Evolutionary conservation across 2,329 filamentous ascomycete genomes (phyloP).

Genomic region (Leptoxyphium fumago): DNA sequence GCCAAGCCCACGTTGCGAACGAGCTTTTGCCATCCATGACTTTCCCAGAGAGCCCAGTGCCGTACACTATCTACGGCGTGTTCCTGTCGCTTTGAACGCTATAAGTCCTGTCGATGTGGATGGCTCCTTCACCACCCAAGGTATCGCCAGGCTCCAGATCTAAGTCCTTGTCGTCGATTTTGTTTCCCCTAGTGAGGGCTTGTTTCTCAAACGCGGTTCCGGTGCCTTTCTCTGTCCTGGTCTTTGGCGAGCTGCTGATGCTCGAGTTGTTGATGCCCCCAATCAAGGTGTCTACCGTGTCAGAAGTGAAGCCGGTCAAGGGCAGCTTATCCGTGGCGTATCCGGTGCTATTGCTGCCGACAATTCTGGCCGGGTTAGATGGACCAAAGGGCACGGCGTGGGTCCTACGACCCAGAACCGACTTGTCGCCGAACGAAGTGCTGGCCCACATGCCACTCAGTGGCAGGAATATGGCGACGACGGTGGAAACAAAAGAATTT

Average conservation of each 20-base stretch:
- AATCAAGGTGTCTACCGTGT: constrained; percentile 10
- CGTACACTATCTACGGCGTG: too few relatives aligned
- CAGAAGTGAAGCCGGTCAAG: constrained; percentile 3
- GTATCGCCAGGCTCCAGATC: constrained; percentile 9
- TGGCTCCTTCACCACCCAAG: constrained; percentile 2
- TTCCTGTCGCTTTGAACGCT: constrained; percentile 2
- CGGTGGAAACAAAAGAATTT: constrained; percentile 39
- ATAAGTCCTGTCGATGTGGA: constrained; percentile 11
- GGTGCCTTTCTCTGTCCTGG: constrained; percentile 4
- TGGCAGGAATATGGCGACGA: constrained; percentile 48
- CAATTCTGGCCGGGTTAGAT: constrained; percentile 5
- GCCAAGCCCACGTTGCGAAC: too few relatives aligned
- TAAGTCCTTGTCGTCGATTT: constrained; percentile 9
- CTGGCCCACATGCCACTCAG: constrained; percentile 53
- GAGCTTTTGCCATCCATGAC: too few relatives aligned
- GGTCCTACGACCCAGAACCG: constrained; percentile 7
- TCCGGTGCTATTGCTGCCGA: constrained; percentile 1
- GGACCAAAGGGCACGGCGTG: constrained; percentile 11
- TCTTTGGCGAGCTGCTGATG: constrained; percentile 6
- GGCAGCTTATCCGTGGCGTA: constrained; percentile 10
- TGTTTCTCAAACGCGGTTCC: not conserved
- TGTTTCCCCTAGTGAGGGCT: constrained; percentile 3
- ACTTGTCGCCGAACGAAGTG: constrained; percentile 16
- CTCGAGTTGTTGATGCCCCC: constrained; percentile 5
- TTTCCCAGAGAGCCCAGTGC: too few relatives aligned